Evolutionary conservation across 2,329 filamentous ascomycete genomes (phyloP).

Genomic region (Aspergillus chevalieri): DNA sequence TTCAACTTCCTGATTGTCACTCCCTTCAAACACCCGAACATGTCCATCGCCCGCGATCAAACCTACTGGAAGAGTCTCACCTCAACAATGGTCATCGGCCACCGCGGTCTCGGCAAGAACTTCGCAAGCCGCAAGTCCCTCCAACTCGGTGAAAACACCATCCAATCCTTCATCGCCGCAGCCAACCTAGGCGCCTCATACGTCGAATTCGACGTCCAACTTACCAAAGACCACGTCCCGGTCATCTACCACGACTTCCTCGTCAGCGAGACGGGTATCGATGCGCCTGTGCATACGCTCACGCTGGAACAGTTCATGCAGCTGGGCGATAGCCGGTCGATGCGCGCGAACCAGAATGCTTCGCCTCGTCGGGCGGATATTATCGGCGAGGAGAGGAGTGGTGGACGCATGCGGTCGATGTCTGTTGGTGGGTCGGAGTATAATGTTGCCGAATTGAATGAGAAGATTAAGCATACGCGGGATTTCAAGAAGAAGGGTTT

Average conservation of each 20-base stretch:
- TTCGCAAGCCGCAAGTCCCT: slow-evolving; percentile 73
- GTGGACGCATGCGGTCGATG: slow-evolving; percentile 48
- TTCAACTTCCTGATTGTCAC: slow-evolving; percentile 97
- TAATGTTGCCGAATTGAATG: slow-evolving; percentile 46
- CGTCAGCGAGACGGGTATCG: slow-evolving; percentile 94
- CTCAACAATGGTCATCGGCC: slow-evolving; percentile 75
- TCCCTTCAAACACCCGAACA: slow-evolving; percentile 87
- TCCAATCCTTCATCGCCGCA: slow-evolving; percentile 91
- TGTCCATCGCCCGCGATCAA: slow-evolving; percentile 82
- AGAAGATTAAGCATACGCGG: slow-evolving; percentile 94
- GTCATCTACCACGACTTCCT: slow-evolving; percentile 99
- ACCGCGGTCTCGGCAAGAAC: slow-evolving; percentile 83
- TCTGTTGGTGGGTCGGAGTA: slow-evolving; percentile 52
- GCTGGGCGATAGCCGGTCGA: slow-evolving; percentile 57
- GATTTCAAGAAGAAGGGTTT: slow-evolving; percentile 93
- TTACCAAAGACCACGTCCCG: slow-evolving; percentile 97
- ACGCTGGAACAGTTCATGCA: slow-evolving; percentile 90
- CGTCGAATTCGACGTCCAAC: slow-evolving; percentile 77
- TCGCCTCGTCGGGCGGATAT: slow-evolving; percentile 12
- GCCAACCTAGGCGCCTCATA: slow-evolving; percentile 80
- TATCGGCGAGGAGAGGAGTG: slow-evolving; percentile 8
- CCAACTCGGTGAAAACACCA: slow-evolving; percentile 92
- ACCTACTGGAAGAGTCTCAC: slow-evolving; percentile 95
- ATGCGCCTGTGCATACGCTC: slow-evolving; percentile 90
- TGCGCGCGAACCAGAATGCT: slow-evolving; percentile 39